Conservation (phyloP, 345 rosid genomes). For the Lumnitzera racemosa region DNA sequence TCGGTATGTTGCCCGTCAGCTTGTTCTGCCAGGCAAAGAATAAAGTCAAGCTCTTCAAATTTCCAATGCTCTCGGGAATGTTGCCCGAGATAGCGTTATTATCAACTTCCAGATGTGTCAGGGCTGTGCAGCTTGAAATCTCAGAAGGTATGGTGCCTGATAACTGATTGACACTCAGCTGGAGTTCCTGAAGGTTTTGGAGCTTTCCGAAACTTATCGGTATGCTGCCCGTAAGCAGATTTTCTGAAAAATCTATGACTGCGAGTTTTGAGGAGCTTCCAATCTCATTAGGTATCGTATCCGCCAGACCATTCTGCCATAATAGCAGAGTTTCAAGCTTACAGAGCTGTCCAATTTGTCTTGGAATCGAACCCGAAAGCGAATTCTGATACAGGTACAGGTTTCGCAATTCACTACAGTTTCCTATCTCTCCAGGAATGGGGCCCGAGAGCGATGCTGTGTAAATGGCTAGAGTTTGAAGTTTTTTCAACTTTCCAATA, state of each 20-base stretch:
- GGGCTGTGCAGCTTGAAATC: conserved; percentile 27
- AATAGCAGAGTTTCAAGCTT: conserved; percentile 32
- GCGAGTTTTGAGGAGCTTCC: conserved; percentile 36
- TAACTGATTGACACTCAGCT: conserved; percentile 35
- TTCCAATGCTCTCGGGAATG: conserved; percentile 61
- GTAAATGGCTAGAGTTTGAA: conserved; percentile 36
- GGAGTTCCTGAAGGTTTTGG: conserved; percentile 33
- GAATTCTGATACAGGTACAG: conserved; percentile 38
- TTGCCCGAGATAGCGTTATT: conserved; percentile 71
- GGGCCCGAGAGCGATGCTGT: conserved; percentile 26
- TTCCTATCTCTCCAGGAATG: conserved; percentile 36
- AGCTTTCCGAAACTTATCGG: conserved; percentile 34
- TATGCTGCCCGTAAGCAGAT: conserved; percentile 31
- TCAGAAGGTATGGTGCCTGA: conserved; percentile 31
- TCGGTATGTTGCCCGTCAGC: conserved; percentile 68
- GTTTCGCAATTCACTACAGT: conserved; percentile 37
- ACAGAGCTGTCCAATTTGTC: conserved; percentile 25
- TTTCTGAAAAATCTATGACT: conserved; percentile 34
- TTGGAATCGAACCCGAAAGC: conserved; percentile 33
- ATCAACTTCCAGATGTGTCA: conserved; percentile 57
- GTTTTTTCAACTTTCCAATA: conserved; percentile 27
- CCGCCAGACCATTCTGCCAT: conserved; percentile 36
- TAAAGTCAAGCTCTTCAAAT: conserved; percentile 57
- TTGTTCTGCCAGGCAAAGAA: conserved; percentile 91
- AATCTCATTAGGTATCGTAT: conserved; percentile 33